phyloP scores from a whole-genome alignment of 805 yeast genomes.

The Lipomyces sp. region DNA sequence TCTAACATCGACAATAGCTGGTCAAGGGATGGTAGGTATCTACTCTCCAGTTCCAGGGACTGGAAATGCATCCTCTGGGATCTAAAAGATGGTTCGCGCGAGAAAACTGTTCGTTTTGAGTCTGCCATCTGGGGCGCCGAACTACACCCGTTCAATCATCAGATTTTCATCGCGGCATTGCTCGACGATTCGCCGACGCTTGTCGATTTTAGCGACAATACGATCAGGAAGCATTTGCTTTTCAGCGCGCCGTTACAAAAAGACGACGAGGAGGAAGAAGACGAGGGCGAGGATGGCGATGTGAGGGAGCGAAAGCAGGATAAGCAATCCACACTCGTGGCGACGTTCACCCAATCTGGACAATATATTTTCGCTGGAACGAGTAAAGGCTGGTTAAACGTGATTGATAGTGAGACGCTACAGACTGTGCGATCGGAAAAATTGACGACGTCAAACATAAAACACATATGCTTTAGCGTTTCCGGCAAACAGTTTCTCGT shows the following conservation, averaged over 20 bases:
- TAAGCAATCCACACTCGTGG: slow-evolving; percentile 54
- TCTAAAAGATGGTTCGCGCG: slow-evolving; percentile 51
- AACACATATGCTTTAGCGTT: slow-evolving; percentile 75
- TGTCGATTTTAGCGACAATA: slow-evolving; percentile 49
- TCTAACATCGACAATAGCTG: slow-evolving; percentile 51
- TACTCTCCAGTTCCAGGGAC: slow-evolving; percentile 76
- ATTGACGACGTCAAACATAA: slow-evolving; percentile 72
- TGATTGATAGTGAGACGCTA: slow-evolving; percentile 43
- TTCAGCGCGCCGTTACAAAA: slow-evolving; percentile 16
- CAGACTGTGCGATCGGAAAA: slow-evolving; percentile 56
- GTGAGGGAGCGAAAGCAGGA: slow-evolving; percentile 38
- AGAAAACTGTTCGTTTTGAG: slow-evolving; percentile 58
- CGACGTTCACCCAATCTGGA: slow-evolving; percentile 59
- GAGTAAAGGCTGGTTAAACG: slow-evolving; percentile 74
- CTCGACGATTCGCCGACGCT: slow-evolving; percentile 64
- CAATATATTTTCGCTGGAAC: slow-evolving; percentile 72
- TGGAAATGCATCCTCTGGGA: slow-evolving; percentile 88
- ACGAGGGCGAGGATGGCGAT: slow-evolving; percentile 33
- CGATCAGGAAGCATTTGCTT: slow-evolving; percentile 25
- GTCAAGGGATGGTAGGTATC: slow-evolving; percentile 72
- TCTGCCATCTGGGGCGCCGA: slow-evolving; percentile 76
- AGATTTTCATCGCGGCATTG: slow-evolving; percentile 63
- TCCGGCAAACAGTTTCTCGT: slow-evolving; percentile 49
- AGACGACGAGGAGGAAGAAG: slow-evolving; percentile 14
- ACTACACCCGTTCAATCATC: slow-evolving; percentile 47